Base-by-base conservation (phyloP, 352 stramenopile species). In the Albugo candida region DNA sequence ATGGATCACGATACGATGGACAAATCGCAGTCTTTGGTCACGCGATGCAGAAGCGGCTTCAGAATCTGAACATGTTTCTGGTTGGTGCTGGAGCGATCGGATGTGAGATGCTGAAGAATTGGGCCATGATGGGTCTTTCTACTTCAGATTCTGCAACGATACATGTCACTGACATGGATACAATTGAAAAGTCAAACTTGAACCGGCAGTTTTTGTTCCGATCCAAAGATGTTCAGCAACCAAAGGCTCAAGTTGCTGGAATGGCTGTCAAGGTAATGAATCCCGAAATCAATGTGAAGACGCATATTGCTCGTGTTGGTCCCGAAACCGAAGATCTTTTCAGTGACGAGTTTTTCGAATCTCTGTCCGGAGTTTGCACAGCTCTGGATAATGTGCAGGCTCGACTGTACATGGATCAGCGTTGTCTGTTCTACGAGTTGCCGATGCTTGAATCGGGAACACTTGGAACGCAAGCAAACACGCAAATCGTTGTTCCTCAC, bases 51-150 rank as follows among this genome's bases (percentile, higher is more conserved):
- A 63, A 72, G 24, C 77, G 84, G 46, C 70, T 97, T 40, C 66
- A 83, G 21, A 74, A 80, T 42, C 56, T 95, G 51, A 93, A 75
- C 43, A 64, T 98, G 55, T 99, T 99, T 55, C 70, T 99, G 16
- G 92, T 99, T 44, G 96, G 96, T 20, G 94, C 95, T 13, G 96
- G 96, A 41, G 96, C 95, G 3, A 98, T 99, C 57, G 95, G 96
- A 3, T 99, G 96, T 60, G 96, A 99, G 69, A 98, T 99, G 91
- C 76, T 99, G 6, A 99, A 99, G 72, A 99, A 99, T 63, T 99
- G 93, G 92, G 95, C 95, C 0, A 84, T 99, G 59, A 98, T 99
- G 93, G 96, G 95, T 27, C 81, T 99, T 5, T 83, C 81, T 8
- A 95, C 72, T 51, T 73, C 67, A 19, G 73, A 82, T 21, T 55